Conservation (phyloP, 2,329 filamentous ascomycete species). For the Fusarium ambrosium region DNA sequence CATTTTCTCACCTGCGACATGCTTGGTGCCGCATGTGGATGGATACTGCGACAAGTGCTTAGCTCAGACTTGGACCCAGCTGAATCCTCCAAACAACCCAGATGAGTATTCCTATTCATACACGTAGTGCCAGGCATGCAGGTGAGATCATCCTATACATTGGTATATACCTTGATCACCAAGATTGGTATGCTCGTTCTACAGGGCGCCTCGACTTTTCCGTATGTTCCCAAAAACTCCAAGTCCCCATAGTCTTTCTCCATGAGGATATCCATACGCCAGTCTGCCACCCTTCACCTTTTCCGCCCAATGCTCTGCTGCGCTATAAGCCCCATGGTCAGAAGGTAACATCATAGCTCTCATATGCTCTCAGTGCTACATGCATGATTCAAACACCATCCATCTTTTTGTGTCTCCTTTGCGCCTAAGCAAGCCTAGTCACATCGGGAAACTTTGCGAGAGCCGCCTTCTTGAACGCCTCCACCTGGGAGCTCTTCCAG, state of each 20-base stretch:
- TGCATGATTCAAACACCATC: constrained; percentile 6
- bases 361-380: constrained; percentile 7
- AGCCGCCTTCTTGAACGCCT: constrained; percentile 63
- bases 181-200: constrained; percentile 41
- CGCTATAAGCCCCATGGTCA: constrained; percentile 20
- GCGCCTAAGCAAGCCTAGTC: constrained; percentile 57
- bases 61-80: constrained; percentile 11
- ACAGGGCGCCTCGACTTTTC: constrained; percentile 44
- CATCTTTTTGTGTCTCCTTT: constrained; percentile 11
- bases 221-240: constrained; percentile 45
- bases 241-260: constrained; percentile 28
- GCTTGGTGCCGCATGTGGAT: background rate
- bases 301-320: constrained; percentile 22
- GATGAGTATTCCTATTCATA: background rate
- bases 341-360: constrained; percentile 2
- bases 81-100: background rate
- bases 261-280: constrained; percentile 39
- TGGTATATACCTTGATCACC: constrained; percentile 14
- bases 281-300: constrained; percentile 33
- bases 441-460: constrained; percentile 65
- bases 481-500: constrained; percentile 65
- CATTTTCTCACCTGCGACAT: background rate
- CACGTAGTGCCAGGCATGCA: background rate
- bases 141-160: background rate
- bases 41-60: constrained; percentile 7